Conservation (phyloP, 2,329 filamentous ascomycete species). For the Exophiala sp. region DNA sequence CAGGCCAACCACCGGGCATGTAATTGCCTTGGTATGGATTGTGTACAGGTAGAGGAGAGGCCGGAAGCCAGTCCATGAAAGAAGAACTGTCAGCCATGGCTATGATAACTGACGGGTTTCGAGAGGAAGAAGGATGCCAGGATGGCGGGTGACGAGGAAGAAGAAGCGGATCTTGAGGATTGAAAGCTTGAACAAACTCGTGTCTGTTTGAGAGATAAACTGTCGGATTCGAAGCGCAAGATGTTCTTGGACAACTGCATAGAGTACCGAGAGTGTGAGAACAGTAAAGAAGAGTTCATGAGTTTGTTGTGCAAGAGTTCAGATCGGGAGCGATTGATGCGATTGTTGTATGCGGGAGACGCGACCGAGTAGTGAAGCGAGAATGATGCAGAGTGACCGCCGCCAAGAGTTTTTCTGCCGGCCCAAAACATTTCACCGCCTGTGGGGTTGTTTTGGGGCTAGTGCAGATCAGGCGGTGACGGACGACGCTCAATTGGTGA, state of each 20-base stretch:
- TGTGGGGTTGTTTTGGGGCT: background rate
- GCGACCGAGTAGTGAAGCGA: background rate
- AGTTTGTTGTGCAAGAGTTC: background rate
- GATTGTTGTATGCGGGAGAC: background rate
- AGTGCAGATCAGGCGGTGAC: background rate
- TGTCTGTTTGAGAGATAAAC: background rate
- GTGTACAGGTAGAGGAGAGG: slow-evolving; percentile 13
- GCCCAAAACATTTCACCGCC: background rate
- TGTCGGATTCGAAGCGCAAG: background rate
- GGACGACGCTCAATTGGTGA: background rate
- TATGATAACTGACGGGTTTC: slow-evolving; percentile 1
- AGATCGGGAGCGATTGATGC: background rate
- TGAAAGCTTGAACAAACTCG: background rate
- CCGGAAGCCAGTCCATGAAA: slow-evolving; percentile 25
- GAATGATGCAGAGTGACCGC: background rate
- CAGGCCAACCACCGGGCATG: slow-evolving; percentile 24
- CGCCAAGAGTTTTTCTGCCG: background rate
- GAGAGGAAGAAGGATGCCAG: background rate
- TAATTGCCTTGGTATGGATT: slow-evolving; percentile 19
- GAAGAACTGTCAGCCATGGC: slow-evolving; percentile 25
- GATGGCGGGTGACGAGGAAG: background rate
- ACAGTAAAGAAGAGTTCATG: background rate
- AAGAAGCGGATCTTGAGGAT: slow-evolving; percentile 1
- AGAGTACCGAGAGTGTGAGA: background rate
- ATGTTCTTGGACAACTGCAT: background rate